Base-by-base conservation (phyloP, 768 basidiomycete genomes). In the Lentinula guzmanii region DNA sequence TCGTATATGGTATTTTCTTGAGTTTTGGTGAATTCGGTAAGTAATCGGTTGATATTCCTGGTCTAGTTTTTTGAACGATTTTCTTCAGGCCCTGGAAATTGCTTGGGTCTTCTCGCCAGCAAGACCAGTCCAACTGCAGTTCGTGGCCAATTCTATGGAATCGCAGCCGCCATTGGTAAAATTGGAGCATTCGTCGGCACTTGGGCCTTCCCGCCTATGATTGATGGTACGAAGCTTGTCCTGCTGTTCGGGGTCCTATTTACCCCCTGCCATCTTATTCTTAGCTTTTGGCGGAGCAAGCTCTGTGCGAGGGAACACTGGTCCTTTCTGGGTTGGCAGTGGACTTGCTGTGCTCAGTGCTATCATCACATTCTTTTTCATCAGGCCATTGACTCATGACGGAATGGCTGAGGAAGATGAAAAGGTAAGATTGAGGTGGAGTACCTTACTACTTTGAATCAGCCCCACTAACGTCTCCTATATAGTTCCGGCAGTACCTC, bases 1-100 rank as follows among this genome's bases (percentile, higher is more conserved):
- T 95, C 37, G 76, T 97, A 7, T 96, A 97, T 67, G 95, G 95
- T 13, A 84, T 97, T 53, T 97, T 97, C 82, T 70, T 95, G 67
- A 86, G 84, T 68, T 88, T 94, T 60, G 95, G 95, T 52, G 95
- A 96, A 75, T 76, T 93, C 31, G 92, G 91, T 80, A 60, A 35
- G 77, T 67, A 0, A 5, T 31, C 52, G 21, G 18, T 35, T 45
- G 8, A 16, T 31, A 2, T 16, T 21, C 39, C 15, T 41, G 4
- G 21, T 24, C 13, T 9, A 28, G 37, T 24, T 41, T 24, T 15
- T 53, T 24, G 28, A 10, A 21, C 2, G 15, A 58, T 16, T 7
- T 45, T 45, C 48, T 15, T 45, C 58, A 84, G 85, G 89, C 34
- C 92, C 94, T 5, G 94, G 94, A 42, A 93, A 95, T 74, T 88